phyloP scores from a whole-genome alignment of 2,329 filamentous ascomycete genomes.

The Botrytis squamosa region DNA sequence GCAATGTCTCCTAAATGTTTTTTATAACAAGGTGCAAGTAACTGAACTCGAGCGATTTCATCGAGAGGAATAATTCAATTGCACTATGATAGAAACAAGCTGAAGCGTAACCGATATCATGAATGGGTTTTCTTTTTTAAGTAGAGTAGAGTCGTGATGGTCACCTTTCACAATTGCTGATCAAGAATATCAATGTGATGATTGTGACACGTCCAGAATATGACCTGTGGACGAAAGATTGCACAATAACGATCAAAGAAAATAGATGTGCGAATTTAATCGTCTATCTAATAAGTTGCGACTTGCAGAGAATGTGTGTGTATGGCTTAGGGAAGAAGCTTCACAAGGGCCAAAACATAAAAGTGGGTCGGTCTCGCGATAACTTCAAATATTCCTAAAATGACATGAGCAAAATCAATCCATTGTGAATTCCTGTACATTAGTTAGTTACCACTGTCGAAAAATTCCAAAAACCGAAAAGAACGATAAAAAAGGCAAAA shows the following conservation, averaged over 20 bases:
- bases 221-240: neutral
- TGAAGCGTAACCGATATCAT: neutral
- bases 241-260: neutral
- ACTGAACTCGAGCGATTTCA: neutral
- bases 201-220: neutral
- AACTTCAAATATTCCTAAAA: neutral
- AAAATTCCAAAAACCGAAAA: neutral
- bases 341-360: neutral
- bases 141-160: neutral
- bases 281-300: neutral
- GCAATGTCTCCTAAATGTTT: neutral
- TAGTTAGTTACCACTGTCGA: neutral
- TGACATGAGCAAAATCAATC: neutral
- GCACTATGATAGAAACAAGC: neutral
- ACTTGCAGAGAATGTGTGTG: neutral
- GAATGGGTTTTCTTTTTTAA: neutral
- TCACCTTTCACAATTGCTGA: too few relatives aligned
- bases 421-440: neutral
- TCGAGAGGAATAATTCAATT: neutral
- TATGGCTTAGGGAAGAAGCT: neutral
- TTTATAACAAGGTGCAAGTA: neutral
- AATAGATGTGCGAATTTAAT: neutral
- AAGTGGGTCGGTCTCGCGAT: neutral
- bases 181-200: neutral
- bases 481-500: constrained; percentile 18